Evolutionary conservation across 306 rosid genomes (phyloP).

Genomic region (Potentilla sterilis): DNA sequence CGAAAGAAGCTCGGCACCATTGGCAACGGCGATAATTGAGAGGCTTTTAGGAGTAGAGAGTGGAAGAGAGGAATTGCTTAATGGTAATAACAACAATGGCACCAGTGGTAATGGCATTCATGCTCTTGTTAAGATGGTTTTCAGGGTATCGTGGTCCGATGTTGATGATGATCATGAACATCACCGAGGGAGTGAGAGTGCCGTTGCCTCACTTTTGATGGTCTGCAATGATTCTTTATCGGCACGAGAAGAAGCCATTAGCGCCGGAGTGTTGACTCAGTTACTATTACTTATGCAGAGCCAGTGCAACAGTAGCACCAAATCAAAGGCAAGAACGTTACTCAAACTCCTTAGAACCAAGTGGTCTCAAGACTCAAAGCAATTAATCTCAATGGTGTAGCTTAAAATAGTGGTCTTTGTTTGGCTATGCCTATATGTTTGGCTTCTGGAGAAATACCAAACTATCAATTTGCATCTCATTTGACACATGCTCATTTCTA

Average conservation of each 20-base stretch:
- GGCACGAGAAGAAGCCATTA: conserved; percentile 71
- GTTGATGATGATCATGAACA: not conserved
- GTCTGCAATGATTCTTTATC: conserved; percentile 42
- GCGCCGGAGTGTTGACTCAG: conserved; percentile 56
- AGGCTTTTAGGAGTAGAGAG: conserved; percentile 51
- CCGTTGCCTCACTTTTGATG: conserved; percentile 49
- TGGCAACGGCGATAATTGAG: conserved; percentile 53
- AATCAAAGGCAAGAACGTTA: conserved; percentile 68
- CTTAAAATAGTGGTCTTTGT: not conserved
- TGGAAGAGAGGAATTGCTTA: conserved; percentile 50
- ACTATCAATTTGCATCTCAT: not conserved
- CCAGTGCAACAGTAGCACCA: conserved; percentile 54
- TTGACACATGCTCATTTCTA: not conserved
- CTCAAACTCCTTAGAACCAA: conserved; percentile 77
- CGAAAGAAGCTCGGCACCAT: conserved; percentile 35
- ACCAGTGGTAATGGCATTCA: conserved; percentile 34
- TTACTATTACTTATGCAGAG: conserved; percentile 75
- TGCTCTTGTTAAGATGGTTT: conserved; percentile 58
- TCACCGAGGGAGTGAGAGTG: conserved; percentile 67
- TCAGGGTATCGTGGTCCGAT: conserved; percentile 42
- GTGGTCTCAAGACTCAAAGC: conserved; percentile 47
- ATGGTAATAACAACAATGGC: conserved; percentile 5
- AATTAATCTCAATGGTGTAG: not conserved
- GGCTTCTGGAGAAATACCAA: not conserved
- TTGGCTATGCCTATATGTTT: not conserved